A percentile compares a stretch with the other conserved stretches of the same genome.
Conservation (phyloP, 2,329 filamentous ascomycete genomes). For the Mycogone perniciosa region DNA sequence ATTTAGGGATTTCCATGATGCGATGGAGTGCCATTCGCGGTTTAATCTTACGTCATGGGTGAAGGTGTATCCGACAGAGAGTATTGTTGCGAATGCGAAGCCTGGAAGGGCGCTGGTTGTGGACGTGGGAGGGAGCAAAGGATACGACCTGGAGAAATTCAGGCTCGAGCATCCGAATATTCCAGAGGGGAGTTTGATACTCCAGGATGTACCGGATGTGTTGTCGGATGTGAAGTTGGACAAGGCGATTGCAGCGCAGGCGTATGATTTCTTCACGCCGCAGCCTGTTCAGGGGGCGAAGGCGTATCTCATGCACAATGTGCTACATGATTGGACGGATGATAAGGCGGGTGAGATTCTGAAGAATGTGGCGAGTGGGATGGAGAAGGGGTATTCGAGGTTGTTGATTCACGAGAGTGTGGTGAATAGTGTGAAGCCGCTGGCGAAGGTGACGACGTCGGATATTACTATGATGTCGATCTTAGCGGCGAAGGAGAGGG, state of each 20-base stretch:
- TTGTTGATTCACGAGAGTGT: conserved; percentile 32
- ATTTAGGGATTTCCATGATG: conserved; percentile 28
- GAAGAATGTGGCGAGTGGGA: conserved; percentile 15
- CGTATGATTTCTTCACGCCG: conserved; percentile 31
- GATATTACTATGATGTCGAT: conserved; percentile 31
- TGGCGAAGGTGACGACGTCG: conserved; percentile 24
- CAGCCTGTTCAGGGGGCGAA: conserved; percentile 35
- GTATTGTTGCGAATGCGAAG: conserved; percentile 22
- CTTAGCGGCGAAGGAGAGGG: conserved; percentile 26
- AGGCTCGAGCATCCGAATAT: conserved; percentile 21
- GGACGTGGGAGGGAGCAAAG: conserved; percentile 32
- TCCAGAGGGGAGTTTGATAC: conserved; percentile 23
- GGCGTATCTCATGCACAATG: conserved; percentile 40
- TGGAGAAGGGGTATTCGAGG: conserved; percentile 30
- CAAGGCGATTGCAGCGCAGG: conserved; percentile 22
- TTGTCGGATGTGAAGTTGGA: conserved; percentile 21
- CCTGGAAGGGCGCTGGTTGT: conserved; percentile 25
- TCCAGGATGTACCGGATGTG: conserved; percentile 30
- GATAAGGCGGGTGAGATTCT: conserved; percentile 30
- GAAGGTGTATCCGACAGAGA: conserved; percentile 28
- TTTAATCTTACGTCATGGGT: conserved; percentile 33
- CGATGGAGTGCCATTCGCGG: conserved; percentile 33
- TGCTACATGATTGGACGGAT: conserved; percentile 46
- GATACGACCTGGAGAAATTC: conserved; percentile 32
- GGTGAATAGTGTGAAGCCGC: conserved; percentile 24